Percentiles rank a stretch among this genome's conserved stretches.
phyloP scores from a whole-genome alignment of 805 yeast genomes.

The Wickerhamomyces sydowiorum region DNA sequence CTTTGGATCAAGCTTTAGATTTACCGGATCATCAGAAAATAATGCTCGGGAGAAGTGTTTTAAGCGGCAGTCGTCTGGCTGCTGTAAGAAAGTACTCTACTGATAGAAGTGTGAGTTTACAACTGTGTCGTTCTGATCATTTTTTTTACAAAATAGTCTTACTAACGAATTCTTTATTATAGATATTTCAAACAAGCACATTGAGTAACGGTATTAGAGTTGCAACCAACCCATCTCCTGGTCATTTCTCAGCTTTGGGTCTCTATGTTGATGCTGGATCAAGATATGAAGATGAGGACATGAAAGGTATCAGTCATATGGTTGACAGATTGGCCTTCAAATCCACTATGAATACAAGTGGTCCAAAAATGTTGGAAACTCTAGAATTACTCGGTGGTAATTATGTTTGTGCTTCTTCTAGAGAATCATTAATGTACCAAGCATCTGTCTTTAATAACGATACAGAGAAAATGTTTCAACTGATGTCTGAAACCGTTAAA shows the following conservation, averaged over 20 bases:
- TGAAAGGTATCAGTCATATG: constrained; percentile 77
- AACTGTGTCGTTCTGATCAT: not conserved
- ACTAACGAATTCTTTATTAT: constrained; percentile 3
- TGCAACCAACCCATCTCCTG: constrained; percentile 80
- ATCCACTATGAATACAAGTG: constrained; percentile 53
- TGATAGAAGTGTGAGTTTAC: constrained; percentile 8
- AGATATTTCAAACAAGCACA: constrained; percentile 27
- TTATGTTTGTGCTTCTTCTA: constrained; percentile 85
- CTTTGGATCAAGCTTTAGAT: no score
- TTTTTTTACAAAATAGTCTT: constrained; percentile 18
- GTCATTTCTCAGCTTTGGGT: constrained; percentile 89
- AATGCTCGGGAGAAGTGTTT: not conserved
- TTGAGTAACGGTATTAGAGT: constrained; percentile 75
- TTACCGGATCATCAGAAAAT: not conserved
- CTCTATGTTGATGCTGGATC: constrained; percentile 89
- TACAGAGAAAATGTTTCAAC: constrained; percentile 68
- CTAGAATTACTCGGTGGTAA: constrained; percentile 87
- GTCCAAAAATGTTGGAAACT: constrained; percentile 65
- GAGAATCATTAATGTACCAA: constrained; percentile 91
- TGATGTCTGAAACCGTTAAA: constrained; percentile 73
- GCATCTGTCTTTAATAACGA: constrained; percentile 90
- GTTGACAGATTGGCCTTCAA: constrained; percentile 83
- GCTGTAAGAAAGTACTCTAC: constrained; percentile 16
- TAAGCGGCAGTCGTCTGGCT: not conserved
- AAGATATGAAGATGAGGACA: constrained; percentile 57